phyloP scores from a whole-genome alignment of 2,329 filamentous ascomycete genomes.

The Colletotrichum theobromicola region DNA sequence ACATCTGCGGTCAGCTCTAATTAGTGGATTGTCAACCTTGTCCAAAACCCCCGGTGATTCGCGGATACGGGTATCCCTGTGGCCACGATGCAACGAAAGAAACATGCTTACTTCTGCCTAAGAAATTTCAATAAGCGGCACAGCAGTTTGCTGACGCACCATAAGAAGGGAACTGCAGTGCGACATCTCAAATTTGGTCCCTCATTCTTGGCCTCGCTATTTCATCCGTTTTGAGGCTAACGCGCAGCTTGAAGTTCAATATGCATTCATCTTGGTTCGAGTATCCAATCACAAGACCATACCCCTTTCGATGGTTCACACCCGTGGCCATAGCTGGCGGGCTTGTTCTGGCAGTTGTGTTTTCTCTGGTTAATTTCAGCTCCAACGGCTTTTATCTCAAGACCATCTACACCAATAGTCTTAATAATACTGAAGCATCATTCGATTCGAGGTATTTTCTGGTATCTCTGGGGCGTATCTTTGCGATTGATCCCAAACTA shows the following conservation, averaged over 20 bases:
- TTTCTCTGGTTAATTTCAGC: not conserved
- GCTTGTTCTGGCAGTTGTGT: not conserved
- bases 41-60: not conserved
- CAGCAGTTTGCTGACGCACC: not conserved
- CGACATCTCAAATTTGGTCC: not conserved
- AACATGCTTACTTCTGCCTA: not conserved
- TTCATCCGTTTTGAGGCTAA: not conserved
- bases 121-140: not conserved
- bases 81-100: accelerated
- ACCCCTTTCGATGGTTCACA: constrained; percentile 1
- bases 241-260: not conserved
- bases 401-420: not conserved
- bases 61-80: not conserved
- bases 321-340: not conserved
- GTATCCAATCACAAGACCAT: not conserved
- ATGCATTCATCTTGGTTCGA: not conserved
- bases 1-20: not conserved
- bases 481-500: not conserved
- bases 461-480: accelerated
- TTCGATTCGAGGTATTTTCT: not conserved
- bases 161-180: not conserved
- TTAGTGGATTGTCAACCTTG: not conserved
- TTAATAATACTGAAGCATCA: not conserved
- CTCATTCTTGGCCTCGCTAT: not conserved
- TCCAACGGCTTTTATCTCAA: not conserved